Conservation (phyloP, 306 rosid species). For the Fragaria ananassa region DNA sequence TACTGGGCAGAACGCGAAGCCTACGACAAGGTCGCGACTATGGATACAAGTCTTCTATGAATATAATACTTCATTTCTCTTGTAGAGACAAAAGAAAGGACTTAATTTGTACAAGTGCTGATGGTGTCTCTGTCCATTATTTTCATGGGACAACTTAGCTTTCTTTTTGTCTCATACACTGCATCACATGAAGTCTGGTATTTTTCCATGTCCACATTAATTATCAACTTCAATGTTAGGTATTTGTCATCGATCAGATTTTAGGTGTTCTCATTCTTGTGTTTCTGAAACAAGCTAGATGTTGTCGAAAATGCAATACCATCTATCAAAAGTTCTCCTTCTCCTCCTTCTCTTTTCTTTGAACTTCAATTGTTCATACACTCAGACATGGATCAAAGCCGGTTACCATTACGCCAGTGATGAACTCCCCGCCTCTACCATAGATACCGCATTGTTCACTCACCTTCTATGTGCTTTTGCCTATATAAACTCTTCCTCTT, state of each 20-base stretch:
- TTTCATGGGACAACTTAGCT: neutral
- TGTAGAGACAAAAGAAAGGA: neutral
- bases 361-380: constrained; percentile 7
- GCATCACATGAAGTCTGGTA: neutral
- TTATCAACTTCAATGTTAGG: neutral
- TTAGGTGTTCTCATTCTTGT: too few relatives aligned
- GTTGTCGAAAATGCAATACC: neutral
- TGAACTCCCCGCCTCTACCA: constrained; percentile 11
- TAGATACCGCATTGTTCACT: constrained; percentile 27
- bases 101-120: neutral
- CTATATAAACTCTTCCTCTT: constrained; percentile 12
- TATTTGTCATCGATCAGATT: neutral
- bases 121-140: neutral
- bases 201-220: neutral
- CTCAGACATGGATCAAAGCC: neutral
- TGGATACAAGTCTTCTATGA: too few relatives aligned
- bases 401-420: neutral
- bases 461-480: constrained; percentile 36
- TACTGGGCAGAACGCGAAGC: too few relatives aligned
- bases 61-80: too few relatives aligned
- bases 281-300: neutral
- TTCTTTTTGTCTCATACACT: neutral
- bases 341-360: neutral
- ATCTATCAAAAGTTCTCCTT: constrained; percentile 1
- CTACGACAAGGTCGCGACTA: too few relatives aligned